Evolutionary conservation across 768 basidiomycete species (phyloP).

Genomic region (Serendipita sp.): DNA sequence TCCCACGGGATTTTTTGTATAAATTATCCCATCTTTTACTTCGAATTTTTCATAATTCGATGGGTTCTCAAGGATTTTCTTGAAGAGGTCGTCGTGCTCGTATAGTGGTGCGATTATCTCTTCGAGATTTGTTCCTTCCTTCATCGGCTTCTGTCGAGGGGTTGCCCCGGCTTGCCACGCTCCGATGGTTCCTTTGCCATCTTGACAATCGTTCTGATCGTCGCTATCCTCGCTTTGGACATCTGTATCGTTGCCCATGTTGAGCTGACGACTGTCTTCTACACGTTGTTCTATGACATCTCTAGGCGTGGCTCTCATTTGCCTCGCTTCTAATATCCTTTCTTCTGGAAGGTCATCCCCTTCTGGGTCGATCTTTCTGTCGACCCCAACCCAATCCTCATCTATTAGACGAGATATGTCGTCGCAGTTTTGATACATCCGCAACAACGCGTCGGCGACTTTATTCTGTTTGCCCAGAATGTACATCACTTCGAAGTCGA

Average conservation of each 20-base stretch:
- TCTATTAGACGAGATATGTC: too few relatives aligned
- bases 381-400: neutral
- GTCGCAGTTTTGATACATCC: conserved; percentile 4
- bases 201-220: neutral
- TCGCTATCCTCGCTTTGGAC: neutral
- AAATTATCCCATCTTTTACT: neutral
- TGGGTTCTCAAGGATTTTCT: neutral
- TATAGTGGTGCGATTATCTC: conserved; percentile 6
- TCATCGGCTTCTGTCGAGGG: neutral
- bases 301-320: neutral
- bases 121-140: neutral
- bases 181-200: neutral
- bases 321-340: conserved; percentile 1
- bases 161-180: neutral
- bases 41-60: conserved; percentile 6
- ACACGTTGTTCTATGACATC: neutral
- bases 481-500: conserved; percentile 20
- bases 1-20: neutral
- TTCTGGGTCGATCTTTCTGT: conserved; percentile 1
- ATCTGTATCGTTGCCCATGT: neutral
- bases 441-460: conserved; percentile 19
- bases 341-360: neutral
- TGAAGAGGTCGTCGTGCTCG: conserved; percentile 4
- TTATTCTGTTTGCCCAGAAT: conserved; percentile 21
- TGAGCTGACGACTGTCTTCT: neutral